Evolutionary conservation across 179 eudicot species (phyloP), one percentile per base, ranked within the genome.

Genomic region (Gypsophila paniculata): DNA sequence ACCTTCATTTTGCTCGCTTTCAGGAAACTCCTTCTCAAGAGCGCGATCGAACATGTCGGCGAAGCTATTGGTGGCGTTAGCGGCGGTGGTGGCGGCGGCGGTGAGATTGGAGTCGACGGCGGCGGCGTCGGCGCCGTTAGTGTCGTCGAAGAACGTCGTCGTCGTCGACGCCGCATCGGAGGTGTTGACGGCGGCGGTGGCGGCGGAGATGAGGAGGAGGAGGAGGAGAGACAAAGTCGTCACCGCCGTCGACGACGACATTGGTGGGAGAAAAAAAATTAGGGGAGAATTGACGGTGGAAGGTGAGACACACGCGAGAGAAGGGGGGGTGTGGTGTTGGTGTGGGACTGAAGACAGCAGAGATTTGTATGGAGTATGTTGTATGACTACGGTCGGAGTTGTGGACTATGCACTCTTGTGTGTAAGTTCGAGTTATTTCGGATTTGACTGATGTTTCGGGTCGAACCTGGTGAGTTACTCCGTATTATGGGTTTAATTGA

Each of bases 31-130:
- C 51, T 90, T 95, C 75, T 87, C 88, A 18, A 95, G 78, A 18
- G 96, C 99, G 17, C 90, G 88, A 86, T 90, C 99, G 74, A 95
- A 81, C 82, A 92, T 92, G 54, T 82, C 91, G 58, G 96, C 97
- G 6, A 95, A 87, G 72, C 88, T 91, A 18, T 75, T 67, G 71
- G 79, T 82, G 23, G 84, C 61, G 59, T 72, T 81, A 0, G 72
- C 69, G 0, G 65, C 80, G 52, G 75, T 72, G 2, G 69, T 79
- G 52, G 77, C 80, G 61, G 63, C 68, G 4, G 69, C 80, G 59
- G 80, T 83, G 63, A 68, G 69, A 76, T 83, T 83, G 48, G 42
- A 65, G 22, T 2, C n/a, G 55, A 4, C 34, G 34, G 34, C n/a
- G 55, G 23, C 58, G 76, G 61, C 61, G 29, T 44, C n/a, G 55